These are phyloP conservation scores for Citrus hindsii DNA, from an alignment of 345 rosid genomes.

Conservation along the genomic window DNA sequence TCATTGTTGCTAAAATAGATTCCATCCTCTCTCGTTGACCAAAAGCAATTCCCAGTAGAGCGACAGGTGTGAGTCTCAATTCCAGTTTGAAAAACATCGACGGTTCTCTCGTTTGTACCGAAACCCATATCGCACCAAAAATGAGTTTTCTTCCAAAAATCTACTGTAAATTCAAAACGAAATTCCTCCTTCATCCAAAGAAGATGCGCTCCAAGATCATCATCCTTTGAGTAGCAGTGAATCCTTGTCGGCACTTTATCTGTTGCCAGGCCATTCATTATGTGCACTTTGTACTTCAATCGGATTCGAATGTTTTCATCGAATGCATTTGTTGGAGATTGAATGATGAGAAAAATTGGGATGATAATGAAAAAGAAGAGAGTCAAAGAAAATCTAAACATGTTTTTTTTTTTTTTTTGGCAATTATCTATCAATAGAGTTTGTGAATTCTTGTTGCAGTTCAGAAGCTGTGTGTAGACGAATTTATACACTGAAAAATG, in stretches of 20 bases:
- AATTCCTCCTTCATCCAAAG: neutral
- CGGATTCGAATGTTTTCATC: neutral
- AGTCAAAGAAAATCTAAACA: no score
- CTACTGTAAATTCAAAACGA: neutral
- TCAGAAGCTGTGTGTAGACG: no score
- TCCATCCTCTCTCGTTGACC: neutral
- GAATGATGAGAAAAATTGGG: no score
- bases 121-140: neutral
- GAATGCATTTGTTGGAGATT: no score
- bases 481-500: no score
- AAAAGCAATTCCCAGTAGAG: neutral
- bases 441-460: no score
- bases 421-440: no score
- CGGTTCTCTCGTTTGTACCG: neutral
- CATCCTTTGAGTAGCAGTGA: slow-evolving; percentile 2
- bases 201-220: slow-evolving; percentile 7
- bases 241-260: neutral
- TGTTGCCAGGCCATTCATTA: neutral
- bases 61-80: neutral
- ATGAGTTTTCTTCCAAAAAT: neutral
- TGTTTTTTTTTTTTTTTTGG: no score
- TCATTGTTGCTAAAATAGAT: neutral
- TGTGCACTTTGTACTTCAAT: neutral
- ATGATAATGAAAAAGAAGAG: no score
- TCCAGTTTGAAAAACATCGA: neutral